Evolutionary conservation across 176 grass and related monocot species (phyloP), one percentile per base, ranked within the genome.

Genomic region (Ananas comosus): DNA sequence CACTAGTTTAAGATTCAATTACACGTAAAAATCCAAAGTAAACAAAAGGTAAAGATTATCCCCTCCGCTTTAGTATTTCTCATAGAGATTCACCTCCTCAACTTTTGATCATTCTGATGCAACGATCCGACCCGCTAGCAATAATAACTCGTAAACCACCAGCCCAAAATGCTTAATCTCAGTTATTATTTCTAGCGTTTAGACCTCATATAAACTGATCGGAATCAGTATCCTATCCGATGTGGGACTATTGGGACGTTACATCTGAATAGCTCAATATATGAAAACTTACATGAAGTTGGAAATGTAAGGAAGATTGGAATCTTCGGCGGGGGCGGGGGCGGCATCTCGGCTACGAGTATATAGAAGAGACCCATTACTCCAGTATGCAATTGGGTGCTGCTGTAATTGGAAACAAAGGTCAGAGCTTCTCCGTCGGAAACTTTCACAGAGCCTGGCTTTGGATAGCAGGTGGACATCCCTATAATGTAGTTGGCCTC

Each of bases 321-420:
- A 29, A 54, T 79, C 59, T 80, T 73, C 5, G 57, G 51, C 16
- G 42, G 67, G 13, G 48, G 14, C 6, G 23, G 69, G 13, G 48
- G 14, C 6, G 23, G 69, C 4, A 48, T 78, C 48, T 91, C 92
- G 17, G 89, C 88, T 1, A 92, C 89, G 51, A 92, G 76, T 74
- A 97, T 85, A 77, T 97, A 97, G 89, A 88, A 85, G 57, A 97
- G 89, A 24, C 81, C 70, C 94, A 97, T 97, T 8, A 92, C 86
- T 48, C 89, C 89, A 8, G 82, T 82, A 58, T 97, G 94, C 69
- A 63, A 54, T 13, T 78, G 81, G 49, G 51, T 75, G 66, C 77
- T 90, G 72, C 84, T 97, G 79, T 97, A 97, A 56, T 90, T 92
- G 68, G 93, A 97, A 22, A 90, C 74, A 0, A 92, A 17, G 13